Percentiles rank a stretch among this genome's conserved stretches.
These are phyloP conservation scores for Tetrapyrgos nigripes DNA, from an alignment of 1,284 basidiomycete species.

Conservation along the genomic window DNA sequence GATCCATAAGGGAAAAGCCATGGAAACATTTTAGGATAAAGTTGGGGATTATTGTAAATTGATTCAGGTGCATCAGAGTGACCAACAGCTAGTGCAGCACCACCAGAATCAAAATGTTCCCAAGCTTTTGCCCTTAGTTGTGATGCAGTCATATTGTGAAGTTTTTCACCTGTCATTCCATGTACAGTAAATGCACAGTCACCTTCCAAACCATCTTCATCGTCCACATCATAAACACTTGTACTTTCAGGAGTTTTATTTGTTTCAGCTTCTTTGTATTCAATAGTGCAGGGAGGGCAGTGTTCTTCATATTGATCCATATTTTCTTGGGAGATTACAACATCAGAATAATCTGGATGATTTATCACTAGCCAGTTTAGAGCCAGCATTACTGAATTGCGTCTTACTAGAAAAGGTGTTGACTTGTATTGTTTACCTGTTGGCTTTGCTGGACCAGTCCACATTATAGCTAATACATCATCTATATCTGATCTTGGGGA, in stretches of 20 bases:
- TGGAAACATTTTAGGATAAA: constrained; percentile 42
- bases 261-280: constrained; percentile 23
- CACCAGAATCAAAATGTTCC: constrained; percentile 25
- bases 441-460: neutral
- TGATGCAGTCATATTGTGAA: constrained; percentile 2
- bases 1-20: constrained; percentile 45
- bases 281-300: constrained; percentile 35
- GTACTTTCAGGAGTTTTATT: constrained; percentile 25
- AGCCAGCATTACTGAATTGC: constrained; percentile 26
- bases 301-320: constrained; percentile 20
- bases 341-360: constrained; percentile 33
- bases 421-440: constrained; percentile 25
- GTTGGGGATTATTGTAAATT: constrained; percentile 34
- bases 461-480: constrained; percentile 7
- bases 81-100: constrained; percentile 23
- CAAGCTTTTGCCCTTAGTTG: constrained; percentile 21
- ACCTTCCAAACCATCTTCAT: constrained; percentile 24
- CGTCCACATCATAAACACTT: constrained; percentile 9
- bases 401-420: constrained; percentile 31
- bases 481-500: constrained; percentile 2
- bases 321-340: constrained; percentile 24
- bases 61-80: constrained; percentile 26
- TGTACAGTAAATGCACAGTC: constrained; percentile 25
- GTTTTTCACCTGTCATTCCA: constrained; percentile 19
- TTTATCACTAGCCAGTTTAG: constrained; percentile 38